A percentile compares a stretch with the other conserved stretches of the same genome.
These are phyloP conservation scores for Chaetomium sp. DNA, from an alignment of 2,329 filamentous ascomycete species.

Conservation along the genomic window DNA sequence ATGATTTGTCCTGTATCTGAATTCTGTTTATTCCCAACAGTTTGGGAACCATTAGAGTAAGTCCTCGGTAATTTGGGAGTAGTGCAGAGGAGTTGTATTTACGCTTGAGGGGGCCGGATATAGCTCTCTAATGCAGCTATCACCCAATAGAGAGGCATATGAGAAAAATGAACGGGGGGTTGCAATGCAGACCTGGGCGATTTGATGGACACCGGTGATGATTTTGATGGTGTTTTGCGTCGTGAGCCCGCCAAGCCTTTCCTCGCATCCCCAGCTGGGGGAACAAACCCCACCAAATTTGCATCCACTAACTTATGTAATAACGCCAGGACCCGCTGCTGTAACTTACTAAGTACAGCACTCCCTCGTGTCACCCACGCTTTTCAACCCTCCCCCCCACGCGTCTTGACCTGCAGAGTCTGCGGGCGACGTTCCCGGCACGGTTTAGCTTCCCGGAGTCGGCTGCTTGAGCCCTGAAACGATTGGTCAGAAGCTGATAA, in stretches of 20 bases:
- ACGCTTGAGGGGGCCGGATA: slow-evolving; percentile 5
- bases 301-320: too few species aligned
- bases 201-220: background rate
- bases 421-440: background rate
- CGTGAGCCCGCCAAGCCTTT: background rate
- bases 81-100: slow-evolving; percentile 10
- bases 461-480: background rate
- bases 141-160: slow-evolving; percentile 3
- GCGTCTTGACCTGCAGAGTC: background rate
- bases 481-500: slow-evolving; percentile 5
- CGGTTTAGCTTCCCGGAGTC: slow-evolving; percentile 10
- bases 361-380: background rate
- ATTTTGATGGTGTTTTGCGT: background rate
- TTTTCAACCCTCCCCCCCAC: slow-evolving; percentile 7
- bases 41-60: slow-evolving; percentile 5
- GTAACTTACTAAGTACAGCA: background rate
- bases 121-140: slow-evolving; percentile 7
- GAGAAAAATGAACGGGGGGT: background rate
- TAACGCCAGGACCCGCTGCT: too few species aligned
- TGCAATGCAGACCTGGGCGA: background rate
- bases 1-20: background rate
- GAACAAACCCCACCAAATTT: too few species aligned
- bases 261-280: too few species aligned
- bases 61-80: slow-evolving; percentile 10
- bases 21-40: slow-evolving; percentile 5